Conservation (phyloP, 345 rosid species). For the Rhizophora apiculata region DNA sequence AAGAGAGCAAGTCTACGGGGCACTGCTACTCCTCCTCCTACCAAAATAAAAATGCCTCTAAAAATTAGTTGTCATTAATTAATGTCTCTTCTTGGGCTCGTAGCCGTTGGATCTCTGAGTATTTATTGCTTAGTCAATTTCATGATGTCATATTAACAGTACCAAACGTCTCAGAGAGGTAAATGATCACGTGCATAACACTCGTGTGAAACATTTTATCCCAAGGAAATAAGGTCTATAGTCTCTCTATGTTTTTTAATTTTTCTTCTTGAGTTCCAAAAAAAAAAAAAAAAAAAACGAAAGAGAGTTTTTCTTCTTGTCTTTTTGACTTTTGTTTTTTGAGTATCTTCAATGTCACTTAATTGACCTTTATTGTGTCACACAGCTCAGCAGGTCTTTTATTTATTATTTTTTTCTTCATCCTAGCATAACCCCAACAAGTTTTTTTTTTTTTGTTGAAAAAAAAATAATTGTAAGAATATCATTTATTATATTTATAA, state of each 20-base stretch:
- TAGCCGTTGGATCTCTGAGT: slow-evolving; percentile 38
- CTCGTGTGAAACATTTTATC: neutral
- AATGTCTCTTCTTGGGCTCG: slow-evolving; percentile 3
- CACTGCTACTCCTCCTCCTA: neutral
- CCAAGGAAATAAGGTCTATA: neutral
- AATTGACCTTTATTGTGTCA: neutral
- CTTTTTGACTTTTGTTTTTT: slow-evolving; percentile 8
- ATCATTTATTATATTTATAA: neutral
- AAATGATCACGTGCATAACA: neutral
- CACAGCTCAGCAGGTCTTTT: slow-evolving; percentile 19
- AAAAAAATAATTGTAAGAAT: neutral
- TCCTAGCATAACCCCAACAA: neutral
- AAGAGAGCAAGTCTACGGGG: too few relatives aligned
- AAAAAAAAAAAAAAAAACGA: too few relatives aligned
- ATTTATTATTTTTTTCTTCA: neutral
- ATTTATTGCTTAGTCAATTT: slow-evolving; percentile 3
- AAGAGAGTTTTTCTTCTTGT: slow-evolving; percentile 2
- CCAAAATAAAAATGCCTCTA: neutral
- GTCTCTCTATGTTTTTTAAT: neutral
- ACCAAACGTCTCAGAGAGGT: too few relatives aligned
- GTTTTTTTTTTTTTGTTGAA: slow-evolving; percentile 5
- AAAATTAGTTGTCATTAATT: neutral
- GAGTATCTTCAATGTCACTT: slow-evolving; percentile 9
- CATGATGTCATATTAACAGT: neutral
- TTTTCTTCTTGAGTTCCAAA: slow-evolving; percentile 8